These are phyloP conservation scores for Geotrichum restrictum DNA, from an alignment of 1,139 yeast species.

Conservation along the genomic window DNA sequence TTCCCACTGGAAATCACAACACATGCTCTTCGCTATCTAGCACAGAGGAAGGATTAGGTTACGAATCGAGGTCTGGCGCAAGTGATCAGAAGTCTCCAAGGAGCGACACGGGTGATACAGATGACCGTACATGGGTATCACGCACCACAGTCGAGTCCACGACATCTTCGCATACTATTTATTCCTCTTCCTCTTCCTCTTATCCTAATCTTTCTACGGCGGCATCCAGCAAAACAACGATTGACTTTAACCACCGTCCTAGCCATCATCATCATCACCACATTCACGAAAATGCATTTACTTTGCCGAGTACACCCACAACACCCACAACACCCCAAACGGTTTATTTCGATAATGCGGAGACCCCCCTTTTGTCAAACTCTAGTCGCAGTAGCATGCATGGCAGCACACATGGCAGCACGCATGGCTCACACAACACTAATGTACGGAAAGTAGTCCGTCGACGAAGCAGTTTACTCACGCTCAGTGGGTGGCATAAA, in stretches of 20 bases:
- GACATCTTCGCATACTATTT: no score
- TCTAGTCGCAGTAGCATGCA: no score
- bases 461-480: slow-evolving; percentile 8
- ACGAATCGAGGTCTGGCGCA: background rate
- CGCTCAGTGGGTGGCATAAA: slow-evolving; percentile 2
- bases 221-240: background rate
- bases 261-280: no score
- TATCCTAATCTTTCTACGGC: background rate
- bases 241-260: no score
- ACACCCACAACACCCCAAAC: background rate
- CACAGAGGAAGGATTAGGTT: background rate
- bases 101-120: no score
- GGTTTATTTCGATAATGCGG: background rate
- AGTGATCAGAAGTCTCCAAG: background rate
- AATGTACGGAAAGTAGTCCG: background rate
- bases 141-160: background rate
- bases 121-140: background rate
- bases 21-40: background rate
- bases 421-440: no score
- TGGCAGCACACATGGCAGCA: no score
- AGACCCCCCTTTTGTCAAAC: no score
- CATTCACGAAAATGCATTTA: background rate
- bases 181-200: background rate
- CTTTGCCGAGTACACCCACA: background rate
- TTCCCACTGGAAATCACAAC: background rate